Conservation (phyloP, 176 grass and related monocot species). For the Triticum aestivum region DNA sequence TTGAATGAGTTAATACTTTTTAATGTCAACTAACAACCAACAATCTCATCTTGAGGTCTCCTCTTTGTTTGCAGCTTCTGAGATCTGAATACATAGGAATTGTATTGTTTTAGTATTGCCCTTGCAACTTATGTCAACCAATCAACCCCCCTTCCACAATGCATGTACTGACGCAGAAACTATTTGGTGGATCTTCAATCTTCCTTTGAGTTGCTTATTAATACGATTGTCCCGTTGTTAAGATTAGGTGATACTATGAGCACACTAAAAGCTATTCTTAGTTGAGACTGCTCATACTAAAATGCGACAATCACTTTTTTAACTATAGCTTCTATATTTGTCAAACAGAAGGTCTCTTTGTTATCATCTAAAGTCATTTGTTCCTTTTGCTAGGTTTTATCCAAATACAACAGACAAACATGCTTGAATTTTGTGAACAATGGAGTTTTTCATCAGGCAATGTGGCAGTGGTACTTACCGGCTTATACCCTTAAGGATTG, state of each 20-base stretch:
- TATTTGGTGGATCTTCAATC: background rate
- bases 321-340: conserved; percentile 31
- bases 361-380: conserved; percentile 11
- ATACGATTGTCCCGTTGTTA: background rate
- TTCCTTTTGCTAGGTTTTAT: conserved; percentile 63
- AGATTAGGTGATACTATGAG: background rate
- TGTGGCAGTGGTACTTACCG: conserved; percentile 79
- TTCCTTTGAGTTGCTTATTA: background rate
- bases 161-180: conserved; percentile 3
- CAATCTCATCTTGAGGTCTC: background rate
- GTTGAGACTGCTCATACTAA: background rate
- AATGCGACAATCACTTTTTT: background rate
- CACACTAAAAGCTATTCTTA: conserved; percentile 11
- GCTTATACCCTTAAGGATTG: conserved; percentile 69
- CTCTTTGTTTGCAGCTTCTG: background rate
- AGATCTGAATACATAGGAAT: background rate
- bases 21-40: background rate
- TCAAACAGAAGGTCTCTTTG: background rate
- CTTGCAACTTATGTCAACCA: background rate
- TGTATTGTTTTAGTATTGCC: background rate
- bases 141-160: background rate
- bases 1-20: background rate
- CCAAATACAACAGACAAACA: conserved; percentile 66
- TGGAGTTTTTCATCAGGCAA: conserved; percentile 77
- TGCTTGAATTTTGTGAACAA: conserved; percentile 82